Evolutionary conservation across 2,329 filamentous ascomycete species (phyloP).

Genomic region (Teratosphaeria pseudoeucalypti): DNA sequence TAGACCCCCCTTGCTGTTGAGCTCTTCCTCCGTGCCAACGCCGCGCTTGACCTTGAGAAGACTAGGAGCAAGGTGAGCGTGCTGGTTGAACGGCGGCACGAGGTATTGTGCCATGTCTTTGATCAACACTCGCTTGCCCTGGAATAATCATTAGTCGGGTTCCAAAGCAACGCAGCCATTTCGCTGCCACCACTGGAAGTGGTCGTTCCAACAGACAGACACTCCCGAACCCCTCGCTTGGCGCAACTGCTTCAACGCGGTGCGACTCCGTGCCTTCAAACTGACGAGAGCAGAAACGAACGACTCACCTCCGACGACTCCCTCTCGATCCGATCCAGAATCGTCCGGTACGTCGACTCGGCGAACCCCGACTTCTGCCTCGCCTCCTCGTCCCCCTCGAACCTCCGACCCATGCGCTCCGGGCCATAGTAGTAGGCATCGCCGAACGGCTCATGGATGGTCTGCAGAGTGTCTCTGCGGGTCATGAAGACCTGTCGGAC

Average conservation of each 20-base stretch:
- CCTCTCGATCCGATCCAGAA: conserved; percentile 65
- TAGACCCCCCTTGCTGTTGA: conserved; percentile 11
- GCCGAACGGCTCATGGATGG: conserved; percentile 90
- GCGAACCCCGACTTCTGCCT: conserved; percentile 52
- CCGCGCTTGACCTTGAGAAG: conserved; percentile 48
- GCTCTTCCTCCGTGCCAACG: conserved; percentile 41
- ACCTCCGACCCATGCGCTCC: conserved; percentile 72
- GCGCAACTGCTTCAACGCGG: not conserved
- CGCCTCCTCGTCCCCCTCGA: conserved; percentile 54
- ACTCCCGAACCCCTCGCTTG: not conserved
- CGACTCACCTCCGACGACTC: conserved; percentile 60
- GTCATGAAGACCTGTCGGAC: conserved; percentile 82
- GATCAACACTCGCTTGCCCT: conserved; percentile 92
- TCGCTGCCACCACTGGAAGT: not conserved
- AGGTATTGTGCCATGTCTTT: conserved; percentile 97
- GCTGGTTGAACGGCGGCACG: conserved; percentile 60
- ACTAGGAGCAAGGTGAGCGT: conserved; percentile 67
- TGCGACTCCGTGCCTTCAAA: not conserved
- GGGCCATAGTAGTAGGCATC: conserved; percentile 95
- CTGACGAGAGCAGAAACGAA: conserved; percentile 1
- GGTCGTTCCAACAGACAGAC: not conserved
- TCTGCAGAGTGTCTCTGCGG: conserved; percentile 66
- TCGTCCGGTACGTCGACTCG: conserved; percentile 61
- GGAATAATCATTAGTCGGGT: conserved; percentile 7
- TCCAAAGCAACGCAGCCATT: not conserved